These are phyloP conservation scores for Ganoderma lingzhi DNA, from an alignment of 1,284 basidiomycete genomes.

Conservation along the genomic window DNA sequence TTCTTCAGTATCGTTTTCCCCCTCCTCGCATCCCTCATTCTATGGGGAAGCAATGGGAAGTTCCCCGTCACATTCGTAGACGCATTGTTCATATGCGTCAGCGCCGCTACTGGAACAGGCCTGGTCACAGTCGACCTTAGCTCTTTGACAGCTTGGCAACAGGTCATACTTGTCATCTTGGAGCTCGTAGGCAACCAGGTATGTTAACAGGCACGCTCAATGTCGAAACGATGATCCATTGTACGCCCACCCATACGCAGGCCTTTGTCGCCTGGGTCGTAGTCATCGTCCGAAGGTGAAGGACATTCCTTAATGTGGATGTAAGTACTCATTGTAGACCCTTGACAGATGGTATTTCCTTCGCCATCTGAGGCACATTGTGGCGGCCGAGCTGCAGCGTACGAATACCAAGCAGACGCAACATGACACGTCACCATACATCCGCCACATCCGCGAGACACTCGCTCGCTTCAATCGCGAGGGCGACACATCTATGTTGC, in stretches of 20 bases:
- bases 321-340: background rate
- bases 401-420: constrained; percentile 9
- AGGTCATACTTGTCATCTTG: constrained; percentile 71
- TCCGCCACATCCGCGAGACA: constrained; percentile 26
- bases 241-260: constrained; percentile 22
- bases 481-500: background rate
- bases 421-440: constrained; percentile 13
- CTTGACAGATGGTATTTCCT: constrained; percentile 72
- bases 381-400: constrained; percentile 53
- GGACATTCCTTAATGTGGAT: background rate
- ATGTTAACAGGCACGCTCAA: background rate
- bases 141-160: constrained; percentile 77
- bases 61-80: constrained; percentile 74
- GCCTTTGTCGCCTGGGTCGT: constrained; percentile 46
- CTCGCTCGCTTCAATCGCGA: constrained; percentile 21
- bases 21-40: constrained; percentile 36
- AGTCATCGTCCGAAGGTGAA: constrained; percentile 42
- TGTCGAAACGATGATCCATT: background rate
- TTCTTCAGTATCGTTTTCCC: background rate
- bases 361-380: constrained; percentile 73
- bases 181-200: constrained; percentile 76
- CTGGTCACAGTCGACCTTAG: constrained; percentile 78
- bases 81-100: constrained; percentile 75
- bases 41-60: constrained; percentile 73
- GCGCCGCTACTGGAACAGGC: constrained; percentile 82